Evolutionary conservation across 352 stramenopile species (phyloP), one percentile per base, ranked within the genome.

Genomic region (Pythium volutum): DNA sequence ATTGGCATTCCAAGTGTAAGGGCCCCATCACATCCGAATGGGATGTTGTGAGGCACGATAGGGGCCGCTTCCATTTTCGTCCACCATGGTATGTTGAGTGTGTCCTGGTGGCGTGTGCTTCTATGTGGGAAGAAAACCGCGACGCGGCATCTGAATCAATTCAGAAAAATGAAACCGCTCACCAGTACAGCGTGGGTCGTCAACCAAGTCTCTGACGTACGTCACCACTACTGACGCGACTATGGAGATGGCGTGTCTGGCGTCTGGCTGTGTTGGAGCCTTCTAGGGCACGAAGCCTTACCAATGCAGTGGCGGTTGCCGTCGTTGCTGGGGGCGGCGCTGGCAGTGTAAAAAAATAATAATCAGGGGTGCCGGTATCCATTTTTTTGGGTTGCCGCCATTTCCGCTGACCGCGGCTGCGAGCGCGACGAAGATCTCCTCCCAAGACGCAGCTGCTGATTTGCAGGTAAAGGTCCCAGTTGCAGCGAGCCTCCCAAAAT

Each of bases 1-100:
- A 22, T 45, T 22, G 12, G 39, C 39, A 18, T 14, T n/a, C 39
- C 39, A 45, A n/a, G n/a, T n/a, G n/a, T n/a, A n/a, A n/a, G n/a
- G n/a, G n/a, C n/a, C n/a, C n/a, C n/a, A n/a, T n/a, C n/a, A n/a
- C 9, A 45, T 11, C 39, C 7, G 33, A 38, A 7, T 38, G 33
- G 33, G 38, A 45, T 20, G 39, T 14, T 7, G 12, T 7, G 38
- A 48, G 10, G 18, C n/a, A 48, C 22, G 42, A n/a, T n/a, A n/a
- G 27, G 8, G 16, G 16, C 16, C 18, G 31, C n/a, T 56, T 56
- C 49, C 49, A 56, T 56, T 56, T 56, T 56, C 49, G 49, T n/a
- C 49, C 10, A 46, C 18, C 25, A 23, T 20, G 18, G 16, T 54
- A 25, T 52, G n/a, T 15, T 27, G 42, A 29, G 42, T 48, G 42